Evolutionary conservation across 768 basidiomycete species (phyloP).

Genomic region (Sarcomyxa edulis): DNA sequence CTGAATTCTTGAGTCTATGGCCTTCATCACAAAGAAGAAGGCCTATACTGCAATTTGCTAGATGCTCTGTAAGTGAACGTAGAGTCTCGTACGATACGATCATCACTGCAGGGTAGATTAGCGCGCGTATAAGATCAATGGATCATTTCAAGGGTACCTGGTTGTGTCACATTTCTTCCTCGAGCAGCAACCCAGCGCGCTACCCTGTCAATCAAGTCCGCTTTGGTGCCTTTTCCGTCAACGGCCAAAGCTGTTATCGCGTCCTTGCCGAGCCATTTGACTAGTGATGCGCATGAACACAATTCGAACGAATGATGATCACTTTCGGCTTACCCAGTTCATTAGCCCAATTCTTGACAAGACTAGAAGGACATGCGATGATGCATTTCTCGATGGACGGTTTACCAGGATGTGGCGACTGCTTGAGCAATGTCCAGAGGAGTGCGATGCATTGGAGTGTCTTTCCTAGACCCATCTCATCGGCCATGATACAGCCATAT

Average conservation of each 20-base stretch:
- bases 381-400: conserved; percentile 94
- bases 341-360: conserved; percentile 99
- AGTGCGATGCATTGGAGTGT: conserved; percentile 96
- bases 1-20: conserved; percentile 93
- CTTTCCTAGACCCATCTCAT: conserved; percentile 98
- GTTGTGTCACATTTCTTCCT: conserved; percentile 87
- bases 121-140: too few relatives aligned
- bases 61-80: conserved; percentile 69
- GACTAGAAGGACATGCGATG: conserved; percentile 93
- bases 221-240: conserved; percentile 89
- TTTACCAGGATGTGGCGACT: conserved; percentile 85
- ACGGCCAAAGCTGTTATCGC: conserved; percentile 80
- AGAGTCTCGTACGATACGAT: conserved; percentile 98
- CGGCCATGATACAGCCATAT: conserved; percentile 97
- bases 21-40: conserved; percentile 96
- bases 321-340: conserved; percentile 65
- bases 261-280: conserved; percentile 92
- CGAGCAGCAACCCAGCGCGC: conserved; percentile 85
- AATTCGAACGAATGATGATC: background rate
- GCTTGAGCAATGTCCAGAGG: conserved; percentile 92
- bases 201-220: conserved; percentile 73
- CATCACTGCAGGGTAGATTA: conserved; percentile 71
- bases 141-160: conserved; percentile 56
- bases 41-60: conserved; percentile 80
- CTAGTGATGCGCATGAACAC: conserved; percentile 31